Evolutionary conservation across 148 eudicot genomes (phyloP), one percentile per base, ranked within the genome.

Genomic region (Fallopia convolvulus): DNA sequence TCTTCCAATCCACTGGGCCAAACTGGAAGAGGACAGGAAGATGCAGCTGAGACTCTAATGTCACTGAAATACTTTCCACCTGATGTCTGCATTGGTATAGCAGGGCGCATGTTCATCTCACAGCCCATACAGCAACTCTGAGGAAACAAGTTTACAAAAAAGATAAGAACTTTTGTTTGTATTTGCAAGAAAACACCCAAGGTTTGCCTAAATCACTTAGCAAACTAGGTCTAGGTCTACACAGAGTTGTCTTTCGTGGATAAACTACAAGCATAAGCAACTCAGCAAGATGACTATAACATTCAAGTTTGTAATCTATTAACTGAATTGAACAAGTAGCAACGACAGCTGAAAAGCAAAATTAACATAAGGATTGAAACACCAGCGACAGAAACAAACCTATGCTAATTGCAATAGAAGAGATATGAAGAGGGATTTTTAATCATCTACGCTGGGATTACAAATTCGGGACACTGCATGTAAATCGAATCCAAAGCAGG

Each of bases 51-150:
- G 70, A 68, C 72, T 68, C 72, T 68, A 5, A 68, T 68, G 72
- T 68, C 72, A 68, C 8, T 79, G 68, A 73, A 55, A 77, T 86
- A 80, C 50, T 79, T 81, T 76, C 83, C 89, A 79, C 79, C 58
- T 40, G 87, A 74, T 78, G 84, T 80, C 74, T 79, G 87, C 77
- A 84, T 82, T 36, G 84, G 84, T 39, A 85, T 56, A 76, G 88
- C 82, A 75, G 82, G 83, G 49, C 84, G 86, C 84, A 84, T 87
- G 65, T 85, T 82, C 84, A 83, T 86, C 83, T 80, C 77, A 66
- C 77, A 63, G 52, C 77, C 86, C 88, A 83, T 86, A 81, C 82
- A 84, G 68, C 77, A 6, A 11, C 72, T 36, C 72, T 68, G 72
- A 68, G 41, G 46, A 68, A 14, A 68, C n/a, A 36, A 68, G 17